Evolutionary conservation across 2,329 filamentous ascomycete genomes (phyloP).

Genomic region (Aspergillaceae sp.): DNA sequence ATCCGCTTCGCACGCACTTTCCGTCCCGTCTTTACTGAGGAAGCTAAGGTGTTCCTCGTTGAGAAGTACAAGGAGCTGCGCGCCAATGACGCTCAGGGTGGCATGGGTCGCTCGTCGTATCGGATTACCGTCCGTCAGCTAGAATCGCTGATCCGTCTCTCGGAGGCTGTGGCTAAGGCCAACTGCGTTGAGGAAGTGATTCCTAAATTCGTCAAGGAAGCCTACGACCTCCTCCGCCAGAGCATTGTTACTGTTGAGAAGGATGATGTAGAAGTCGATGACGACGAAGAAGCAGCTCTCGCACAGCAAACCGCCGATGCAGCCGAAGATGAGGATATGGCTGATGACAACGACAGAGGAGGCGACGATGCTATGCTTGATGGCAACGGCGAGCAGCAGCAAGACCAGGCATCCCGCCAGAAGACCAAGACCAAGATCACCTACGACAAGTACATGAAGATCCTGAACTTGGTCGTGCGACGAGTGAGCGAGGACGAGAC

Average conservation of each 20-base stretch:
- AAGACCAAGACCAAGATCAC: constrained; percentile 76
- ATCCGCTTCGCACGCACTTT: constrained; percentile 95
- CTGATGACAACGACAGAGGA: constrained; percentile 38
- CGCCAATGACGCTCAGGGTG: constrained; percentile 86
- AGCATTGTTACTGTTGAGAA: constrained; percentile 98
- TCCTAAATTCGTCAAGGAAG: constrained; percentile 78
- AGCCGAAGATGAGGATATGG: constrained; percentile 45
- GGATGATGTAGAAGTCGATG: constrained; percentile 91
- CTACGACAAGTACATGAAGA: constrained; percentile 87
- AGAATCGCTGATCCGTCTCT: constrained; percentile 89
- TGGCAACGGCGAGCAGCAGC: constrained; percentile 43
- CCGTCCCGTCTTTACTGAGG: constrained; percentile 81
- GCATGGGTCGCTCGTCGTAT: constrained; percentile 89
- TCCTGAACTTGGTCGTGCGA: constrained; percentile 76
- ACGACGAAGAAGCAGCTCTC: constrained; percentile 56
- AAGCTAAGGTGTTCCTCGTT: constrained; percentile 77
- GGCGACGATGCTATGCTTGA: constrained; percentile 48
- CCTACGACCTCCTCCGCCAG: constrained; percentile 81
- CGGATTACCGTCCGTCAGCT: constrained; percentile 94
- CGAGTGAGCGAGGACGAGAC: constrained; percentile 76
- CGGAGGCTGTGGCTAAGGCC: constrained; percentile 95
- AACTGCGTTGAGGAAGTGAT: constrained; percentile 91
- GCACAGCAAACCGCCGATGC: constrained; percentile 35
- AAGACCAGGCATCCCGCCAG: constrained; percentile 25
- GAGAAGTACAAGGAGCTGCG: constrained; percentile 92